Base-by-base conservation (phyloP, 257 asterid genomes). In the Knoxia roxburghii region DNA sequence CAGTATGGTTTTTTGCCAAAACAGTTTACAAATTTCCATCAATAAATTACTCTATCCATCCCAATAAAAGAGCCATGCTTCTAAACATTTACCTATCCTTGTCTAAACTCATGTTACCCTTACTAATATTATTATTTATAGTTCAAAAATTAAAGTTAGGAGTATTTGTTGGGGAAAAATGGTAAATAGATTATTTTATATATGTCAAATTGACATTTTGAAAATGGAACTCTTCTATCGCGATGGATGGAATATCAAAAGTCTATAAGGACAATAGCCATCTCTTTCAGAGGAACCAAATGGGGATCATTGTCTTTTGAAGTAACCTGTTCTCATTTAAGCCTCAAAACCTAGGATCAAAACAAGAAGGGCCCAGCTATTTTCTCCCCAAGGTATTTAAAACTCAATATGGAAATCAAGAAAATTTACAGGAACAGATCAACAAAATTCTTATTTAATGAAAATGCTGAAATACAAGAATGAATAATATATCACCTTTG, bases 401-500 rank as follows among this genome's bases (percentile, higher is more conserved):
- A 21, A 1, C n/a, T 45, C 23, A 46, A 18, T n/a, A 45, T 1
- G 13, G 33, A 2, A 17, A 66, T 37, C 65, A 20, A n/a, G 17
- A 39, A 39, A 39, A 3, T 40, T 49, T 9, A 48, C 20, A 11
- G 39, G 13, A 48, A 39, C 46, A 50, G 49, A n/a, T n/a, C 32
- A 50, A n/a, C 6, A 21, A 50, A 37, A 33, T 11, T 9, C 37
- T n/a, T 51, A 2, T 33, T 17, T 23, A 52, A 35, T 6, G 33
- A 49, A 1, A 39, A 33, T 13, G 6, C 51, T 33, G 24, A 17
- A 33, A 2, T 33, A 13, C 20, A 52, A 35, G 2, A 27, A 49
- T 1, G n/a, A 39, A 33, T 13, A 50, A 29, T 51, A 55, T 67
- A 69, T 43, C 76, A 90, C 96, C 93, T 85, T 91, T 72, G 97